A percentile compares a stretch with the other conserved stretches of the same genome.
Evolutionary conservation across 192 early-diverging fungal genomes (phyloP).

Genomic region (Umbelopsis sp.): DNA sequence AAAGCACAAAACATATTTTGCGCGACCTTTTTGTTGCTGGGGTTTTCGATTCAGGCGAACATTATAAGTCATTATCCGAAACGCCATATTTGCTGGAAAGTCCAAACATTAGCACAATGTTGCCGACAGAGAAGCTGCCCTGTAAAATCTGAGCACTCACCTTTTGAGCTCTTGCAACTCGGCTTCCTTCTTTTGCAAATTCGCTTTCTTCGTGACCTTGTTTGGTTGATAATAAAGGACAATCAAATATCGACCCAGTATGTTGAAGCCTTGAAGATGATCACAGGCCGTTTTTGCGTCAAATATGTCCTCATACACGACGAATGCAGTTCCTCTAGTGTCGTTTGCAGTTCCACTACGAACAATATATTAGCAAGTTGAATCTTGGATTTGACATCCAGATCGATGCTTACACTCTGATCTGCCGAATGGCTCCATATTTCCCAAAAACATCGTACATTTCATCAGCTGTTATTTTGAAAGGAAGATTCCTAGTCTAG

Average conservation of each 20-base stretch:
- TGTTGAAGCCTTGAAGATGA: constrained; percentile 95
- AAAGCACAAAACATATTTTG: too few species aligned
- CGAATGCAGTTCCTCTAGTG: constrained; percentile 94
- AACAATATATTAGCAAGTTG: background rate
- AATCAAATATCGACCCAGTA: constrained; percentile 93
- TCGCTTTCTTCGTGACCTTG: constrained; percentile 79
- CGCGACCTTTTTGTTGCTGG: too few species aligned
- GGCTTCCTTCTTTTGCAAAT: constrained; percentile 78
- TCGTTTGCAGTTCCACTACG: constrained; percentile 75
- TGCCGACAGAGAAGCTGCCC: background rate
- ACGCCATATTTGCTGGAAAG: constrained; percentile 11
- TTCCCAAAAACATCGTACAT: constrained; percentile 98
- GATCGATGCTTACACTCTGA: constrained; percentile 59
- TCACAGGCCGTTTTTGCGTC: constrained; percentile 98
- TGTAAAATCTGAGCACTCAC: constrained; percentile 18
- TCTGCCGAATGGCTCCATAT: constrained; percentile 95
- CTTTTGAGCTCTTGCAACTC: constrained; percentile 70
- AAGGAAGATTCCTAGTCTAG: constrained; percentile 81
- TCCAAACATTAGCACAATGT: background rate
- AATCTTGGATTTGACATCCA: background rate
- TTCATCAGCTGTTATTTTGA: constrained; percentile 95
- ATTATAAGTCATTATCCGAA: background rate
- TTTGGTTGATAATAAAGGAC: constrained; percentile 89
- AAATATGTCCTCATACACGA: constrained; percentile 97
- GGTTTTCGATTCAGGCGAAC: too few species aligned